Percentiles rank a stretch among this genome's conserved stretches.
phyloP scores from a whole-genome alignment of 1,139 yeast species.

The Pichia sp. region DNA sequence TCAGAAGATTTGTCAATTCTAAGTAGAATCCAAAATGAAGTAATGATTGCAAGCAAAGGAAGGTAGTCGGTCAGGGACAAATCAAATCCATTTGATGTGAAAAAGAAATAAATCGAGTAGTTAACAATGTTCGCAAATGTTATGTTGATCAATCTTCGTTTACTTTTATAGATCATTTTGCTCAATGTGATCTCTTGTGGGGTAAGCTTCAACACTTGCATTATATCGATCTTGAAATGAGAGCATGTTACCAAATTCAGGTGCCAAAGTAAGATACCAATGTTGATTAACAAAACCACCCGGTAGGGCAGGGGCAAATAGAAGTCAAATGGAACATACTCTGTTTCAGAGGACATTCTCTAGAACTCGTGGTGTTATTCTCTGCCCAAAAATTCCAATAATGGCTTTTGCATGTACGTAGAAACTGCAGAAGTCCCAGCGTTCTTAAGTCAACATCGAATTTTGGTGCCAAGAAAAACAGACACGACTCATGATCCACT shows the following conservation, averaged over 20 bases:
- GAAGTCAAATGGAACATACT: slow-evolving; percentile 29
- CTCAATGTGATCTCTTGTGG: slow-evolving; percentile 17
- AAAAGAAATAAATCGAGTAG: slow-evolving; percentile 22
- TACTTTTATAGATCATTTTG: slow-evolving; percentile 18
- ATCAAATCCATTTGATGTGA: slow-evolving; percentile 15
- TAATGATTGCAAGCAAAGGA: slow-evolving; percentile 21
- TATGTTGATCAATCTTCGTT: slow-evolving; percentile 22
- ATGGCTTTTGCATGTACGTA: no score
- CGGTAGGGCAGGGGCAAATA: slow-evolving; percentile 44
- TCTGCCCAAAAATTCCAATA: no score
- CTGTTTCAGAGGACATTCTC: no score
- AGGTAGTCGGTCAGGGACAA: slow-evolving; percentile 18
- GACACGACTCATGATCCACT: no score
- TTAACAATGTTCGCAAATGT: slow-evolving; percentile 24
- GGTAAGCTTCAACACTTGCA: slow-evolving; percentile 31
- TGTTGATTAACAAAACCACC: slow-evolving; percentile 34
- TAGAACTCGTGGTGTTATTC: no score
- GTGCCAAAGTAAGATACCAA: slow-evolving; percentile 48
- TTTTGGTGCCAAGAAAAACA: no score
- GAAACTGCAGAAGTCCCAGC: no score
- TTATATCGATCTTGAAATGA: slow-evolving; percentile 33
- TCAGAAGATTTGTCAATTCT: slow-evolving; percentile 28
- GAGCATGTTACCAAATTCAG: slow-evolving; percentile 33
- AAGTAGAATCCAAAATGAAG: slow-evolving; percentile 16
- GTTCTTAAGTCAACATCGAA: no score